Evolutionary conservation across 257 asterid genomes (phyloP).

Genomic region (Scutellaria barbata): DNA sequence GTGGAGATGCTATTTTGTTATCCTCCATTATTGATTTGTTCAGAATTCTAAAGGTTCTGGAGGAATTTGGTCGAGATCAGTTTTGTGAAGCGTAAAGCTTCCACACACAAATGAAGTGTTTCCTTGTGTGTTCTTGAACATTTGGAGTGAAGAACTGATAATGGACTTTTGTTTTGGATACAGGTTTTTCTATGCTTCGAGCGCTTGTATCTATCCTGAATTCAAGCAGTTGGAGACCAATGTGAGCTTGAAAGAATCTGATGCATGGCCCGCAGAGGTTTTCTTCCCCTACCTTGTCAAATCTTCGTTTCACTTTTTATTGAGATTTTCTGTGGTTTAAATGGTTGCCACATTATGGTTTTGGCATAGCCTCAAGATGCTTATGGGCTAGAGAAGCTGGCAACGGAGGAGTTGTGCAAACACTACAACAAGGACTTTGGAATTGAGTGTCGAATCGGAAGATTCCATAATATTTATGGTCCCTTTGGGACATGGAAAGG

Average conservation of each 20-base stretch:
- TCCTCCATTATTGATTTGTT: too few relatives aligned
- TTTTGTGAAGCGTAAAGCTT: background rate
- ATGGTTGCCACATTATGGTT: slow-evolving; percentile 3
- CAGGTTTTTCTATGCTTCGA: slow-evolving; percentile 85
- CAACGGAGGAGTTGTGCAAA: slow-evolving; percentile 80
- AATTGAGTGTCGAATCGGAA: slow-evolving; percentile 84
- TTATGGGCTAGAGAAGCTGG: slow-evolving; percentile 82
- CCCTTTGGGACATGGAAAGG: slow-evolving; percentile 98
- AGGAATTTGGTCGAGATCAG: background rate
- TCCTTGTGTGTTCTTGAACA: background rate
- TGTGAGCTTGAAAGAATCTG: slow-evolving; percentile 90
- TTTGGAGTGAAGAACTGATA: slow-evolving; percentile 21
- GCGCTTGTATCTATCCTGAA: slow-evolving; percentile 91
- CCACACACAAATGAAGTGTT: background rate
- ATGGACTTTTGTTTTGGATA: slow-evolving; percentile 22
- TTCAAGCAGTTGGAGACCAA: slow-evolving; percentile 83
- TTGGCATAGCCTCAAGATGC: slow-evolving; percentile 82
- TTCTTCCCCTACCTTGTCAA: slow-evolving; percentile 24
- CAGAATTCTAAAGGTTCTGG: too few relatives aligned
- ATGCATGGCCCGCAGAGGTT: slow-evolving; percentile 98
- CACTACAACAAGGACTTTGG: slow-evolving; percentile 91
- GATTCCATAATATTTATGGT: slow-evolving; percentile 91
- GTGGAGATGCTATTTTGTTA: too few relatives aligned
- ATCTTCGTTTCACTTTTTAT: slow-evolving; percentile 1
- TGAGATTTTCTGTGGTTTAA: background rate